These are phyloP conservation scores for Ophiocordyceps camponoti-leonardi DNA, from an alignment of 2,329 filamentous ascomycete genomes.

Conservation along the genomic window DNA sequence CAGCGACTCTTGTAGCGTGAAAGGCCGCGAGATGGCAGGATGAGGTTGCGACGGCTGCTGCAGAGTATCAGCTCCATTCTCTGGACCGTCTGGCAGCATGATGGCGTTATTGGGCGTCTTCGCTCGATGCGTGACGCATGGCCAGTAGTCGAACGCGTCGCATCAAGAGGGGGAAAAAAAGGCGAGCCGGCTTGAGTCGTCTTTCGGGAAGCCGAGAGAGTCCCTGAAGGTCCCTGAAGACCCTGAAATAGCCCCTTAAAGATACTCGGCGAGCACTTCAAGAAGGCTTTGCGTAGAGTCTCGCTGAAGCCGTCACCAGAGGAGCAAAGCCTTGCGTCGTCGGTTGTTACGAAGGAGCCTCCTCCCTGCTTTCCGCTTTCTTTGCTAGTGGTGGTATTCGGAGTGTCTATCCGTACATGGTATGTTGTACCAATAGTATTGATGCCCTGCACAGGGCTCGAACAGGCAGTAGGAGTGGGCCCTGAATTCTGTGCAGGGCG, in stretches of 20 bases:
- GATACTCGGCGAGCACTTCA: too few relatives aligned
- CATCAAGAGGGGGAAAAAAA: slow-evolving; percentile 7
- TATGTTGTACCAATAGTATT: too few relatives aligned
- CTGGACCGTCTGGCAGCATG: slow-evolving; percentile 13
- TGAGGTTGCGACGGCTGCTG: slow-evolving; percentile 8
- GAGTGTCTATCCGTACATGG: too few relatives aligned
- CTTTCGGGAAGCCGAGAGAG: not conserved
- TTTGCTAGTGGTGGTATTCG: not conserved
- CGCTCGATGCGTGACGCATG: slow-evolving; percentile 12
- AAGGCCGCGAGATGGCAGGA: slow-evolving; percentile 23
- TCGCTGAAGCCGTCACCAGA: too few relatives aligned
- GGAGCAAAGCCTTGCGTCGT: not conserved
- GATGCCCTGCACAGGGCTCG: too few relatives aligned
- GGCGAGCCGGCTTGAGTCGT: not conserved
- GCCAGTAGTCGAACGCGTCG: slow-evolving; percentile 10
- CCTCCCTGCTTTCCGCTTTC: not conserved
- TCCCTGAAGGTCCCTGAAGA: not conserved
- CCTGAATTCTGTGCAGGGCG: not conserved
- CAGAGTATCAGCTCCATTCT: slow-evolving; percentile 16
- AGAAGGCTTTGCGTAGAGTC: not conserved
- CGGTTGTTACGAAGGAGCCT: not conserved
- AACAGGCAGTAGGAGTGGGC: not conserved
- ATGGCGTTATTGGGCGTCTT: slow-evolving; percentile 12
- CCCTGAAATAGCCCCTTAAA: not conserved
- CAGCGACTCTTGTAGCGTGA: slow-evolving; percentile 56